These are phyloP conservation scores for Fusarium napiforme DNA, from an alignment of 2,329 filamentous ascomycete species.

Conservation along the genomic window DNA sequence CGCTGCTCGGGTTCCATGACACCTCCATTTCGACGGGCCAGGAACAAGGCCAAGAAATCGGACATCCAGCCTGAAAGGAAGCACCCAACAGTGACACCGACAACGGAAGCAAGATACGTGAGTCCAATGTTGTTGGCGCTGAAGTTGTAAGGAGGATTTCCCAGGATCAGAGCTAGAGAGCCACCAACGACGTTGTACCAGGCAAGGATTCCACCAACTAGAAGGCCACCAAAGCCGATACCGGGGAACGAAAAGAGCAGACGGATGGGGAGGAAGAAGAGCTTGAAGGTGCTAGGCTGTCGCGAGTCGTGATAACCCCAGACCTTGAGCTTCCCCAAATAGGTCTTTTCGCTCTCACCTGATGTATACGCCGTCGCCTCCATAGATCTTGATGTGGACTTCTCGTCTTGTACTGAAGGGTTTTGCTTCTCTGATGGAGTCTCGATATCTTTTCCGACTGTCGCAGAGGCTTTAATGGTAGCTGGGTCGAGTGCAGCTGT, in stretches of 20 bases:
- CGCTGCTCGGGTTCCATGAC: conserved; percentile 44
- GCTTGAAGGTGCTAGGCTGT: conserved; percentile 36
- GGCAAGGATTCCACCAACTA: conserved; percentile 40
- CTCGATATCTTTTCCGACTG: background rate
- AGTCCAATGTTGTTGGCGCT: background rate
- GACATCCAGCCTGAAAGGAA: conserved; percentile 38
- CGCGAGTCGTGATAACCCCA: conserved; percentile 32
- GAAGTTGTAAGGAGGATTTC: background rate
- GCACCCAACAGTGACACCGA: background rate
- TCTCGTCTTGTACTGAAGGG: background rate
- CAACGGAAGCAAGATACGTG: conserved; percentile 2
- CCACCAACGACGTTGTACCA: conserved; percentile 16
- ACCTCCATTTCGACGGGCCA: conserved; percentile 37
- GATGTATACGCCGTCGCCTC: background rate
- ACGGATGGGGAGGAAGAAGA: conserved; percentile 30
- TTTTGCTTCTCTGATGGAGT: background rate
- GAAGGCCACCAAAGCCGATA: conserved; percentile 38
- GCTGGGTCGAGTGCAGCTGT: conserved; percentile 1
- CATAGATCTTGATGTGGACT: background rate
- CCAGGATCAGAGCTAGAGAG: background rate
- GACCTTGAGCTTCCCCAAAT: conserved; percentile 29
- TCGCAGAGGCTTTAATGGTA: background rate
- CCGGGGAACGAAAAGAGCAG: conserved; percentile 28
- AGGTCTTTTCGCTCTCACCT: conserved; percentile 10
- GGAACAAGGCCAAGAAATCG: conserved; percentile 29